A percentile compares a stretch with the other conserved stretches of the same genome.
phyloP scores from a whole-genome alignment of 2,329 filamentous ascomycete species.

The Xylogone sp. region DNA sequence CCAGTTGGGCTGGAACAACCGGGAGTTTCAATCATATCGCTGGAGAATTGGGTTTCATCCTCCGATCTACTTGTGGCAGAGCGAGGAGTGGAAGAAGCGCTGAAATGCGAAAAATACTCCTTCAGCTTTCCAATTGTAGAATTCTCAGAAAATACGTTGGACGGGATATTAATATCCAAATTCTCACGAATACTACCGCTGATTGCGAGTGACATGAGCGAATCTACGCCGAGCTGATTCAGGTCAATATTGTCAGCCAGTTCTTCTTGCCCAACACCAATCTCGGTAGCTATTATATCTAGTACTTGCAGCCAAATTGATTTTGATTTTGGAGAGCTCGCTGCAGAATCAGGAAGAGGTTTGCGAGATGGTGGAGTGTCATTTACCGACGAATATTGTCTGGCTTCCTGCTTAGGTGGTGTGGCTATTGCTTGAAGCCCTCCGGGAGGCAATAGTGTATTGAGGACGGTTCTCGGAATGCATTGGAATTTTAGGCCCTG shows the following conservation, averaged over 20 bases:
- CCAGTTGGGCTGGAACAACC: neutral
- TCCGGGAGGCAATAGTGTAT: slow-evolving; percentile 57
- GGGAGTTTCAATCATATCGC: neutral
- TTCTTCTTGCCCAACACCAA: slow-evolving; percentile 51
- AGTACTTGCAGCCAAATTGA: slow-evolving; percentile 43
- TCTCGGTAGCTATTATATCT: slow-evolving; percentile 52
- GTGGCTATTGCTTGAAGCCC: slow-evolving; percentile 38
- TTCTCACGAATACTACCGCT: slow-evolving; percentile 54
- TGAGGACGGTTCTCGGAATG: slow-evolving; percentile 43
- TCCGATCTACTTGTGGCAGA: neutral
- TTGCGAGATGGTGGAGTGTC: slow-evolving; percentile 22
- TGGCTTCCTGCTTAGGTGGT: slow-evolving; percentile 26
- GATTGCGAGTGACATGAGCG: slow-evolving; percentile 57
- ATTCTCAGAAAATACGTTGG: slow-evolving; percentile 48
- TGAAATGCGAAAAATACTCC: slow-evolving; percentile 36
- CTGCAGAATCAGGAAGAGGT: slow-evolving; percentile 11
- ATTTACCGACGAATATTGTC: slow-evolving; percentile 19
- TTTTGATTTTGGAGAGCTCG: slow-evolving; percentile 38
- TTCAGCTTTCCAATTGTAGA: slow-evolving; percentile 53
- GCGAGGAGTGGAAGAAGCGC: slow-evolving; percentile 13
- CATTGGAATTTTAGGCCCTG: slow-evolving; percentile 25
- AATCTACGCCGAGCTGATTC: slow-evolving; percentile 56
- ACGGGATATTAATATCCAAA: slow-evolving; percentile 50
- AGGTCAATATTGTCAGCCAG: slow-evolving; percentile 54
- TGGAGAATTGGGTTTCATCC: neutral